These are phyloP conservation scores for Metschnikowia picachoensis DNA, from an alignment of 805 yeast genomes.

Conservation along the genomic window DNA sequence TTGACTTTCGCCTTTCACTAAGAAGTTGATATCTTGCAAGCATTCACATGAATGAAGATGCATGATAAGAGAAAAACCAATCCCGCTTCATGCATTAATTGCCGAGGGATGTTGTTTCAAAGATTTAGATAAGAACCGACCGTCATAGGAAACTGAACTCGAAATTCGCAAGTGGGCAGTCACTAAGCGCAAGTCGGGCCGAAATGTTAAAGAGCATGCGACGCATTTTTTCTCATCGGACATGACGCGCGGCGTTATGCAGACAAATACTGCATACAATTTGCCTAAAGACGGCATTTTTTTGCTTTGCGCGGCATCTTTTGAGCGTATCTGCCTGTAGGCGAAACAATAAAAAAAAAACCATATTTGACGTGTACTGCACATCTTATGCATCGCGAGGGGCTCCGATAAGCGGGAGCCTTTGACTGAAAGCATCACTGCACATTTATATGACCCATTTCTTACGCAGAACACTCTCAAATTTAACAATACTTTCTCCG, in stretches of 20 bases:
- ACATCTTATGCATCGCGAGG: neutral
- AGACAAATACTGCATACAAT: neutral
- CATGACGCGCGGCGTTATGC: conserved; percentile 3
- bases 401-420: conserved; percentile 1
- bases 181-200: conserved; percentile 10
- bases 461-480: neutral
- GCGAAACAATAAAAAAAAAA: neutral
- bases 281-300: conserved; percentile 1
- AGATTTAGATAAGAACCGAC: conserved; percentile 4
- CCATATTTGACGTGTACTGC: conserved; percentile 1
- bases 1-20: too few relatives aligned
- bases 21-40: too few relatives aligned
- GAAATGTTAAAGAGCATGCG: conserved; percentile 1
- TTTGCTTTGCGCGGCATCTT: neutral
- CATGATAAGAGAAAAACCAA: too few relatives aligned
- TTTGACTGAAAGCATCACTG: neutral
- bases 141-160: conserved; percentile 4
- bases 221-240: neutral
- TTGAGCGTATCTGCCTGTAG: neutral
- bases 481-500: neutral
- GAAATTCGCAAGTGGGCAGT: neutral
- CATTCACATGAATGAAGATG: too few relatives aligned
- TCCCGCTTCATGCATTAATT: too few relatives aligned
- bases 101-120: too few relatives aligned
- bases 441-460: conserved; percentile 2